Percentiles rank a stretch among this genome's conserved stretches.
These are phyloP conservation scores for Penicillium cataractarum DNA, from an alignment of 495 filamentous ascomycete genomes.

Conservation along the genomic window DNA sequence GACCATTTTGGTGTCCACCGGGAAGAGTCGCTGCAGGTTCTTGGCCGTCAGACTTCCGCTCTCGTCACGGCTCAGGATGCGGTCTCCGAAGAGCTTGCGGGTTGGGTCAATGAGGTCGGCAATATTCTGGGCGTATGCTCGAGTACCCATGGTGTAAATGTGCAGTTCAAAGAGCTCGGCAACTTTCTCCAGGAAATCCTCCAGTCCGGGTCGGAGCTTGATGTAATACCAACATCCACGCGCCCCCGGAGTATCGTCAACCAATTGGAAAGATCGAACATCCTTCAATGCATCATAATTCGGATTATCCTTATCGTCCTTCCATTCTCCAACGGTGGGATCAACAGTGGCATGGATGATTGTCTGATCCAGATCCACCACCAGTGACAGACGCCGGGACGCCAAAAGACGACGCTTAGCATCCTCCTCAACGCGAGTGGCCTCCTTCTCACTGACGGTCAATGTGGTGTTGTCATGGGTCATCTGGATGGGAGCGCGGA, in stretches of 20 bases:
- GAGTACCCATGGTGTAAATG: conserved; percentile 98
- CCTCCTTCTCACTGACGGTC: conserved; percentile 73
- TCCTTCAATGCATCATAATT: conserved; percentile 91
- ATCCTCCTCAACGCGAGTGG: conserved; percentile 79
- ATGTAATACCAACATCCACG: conserved; percentile 92
- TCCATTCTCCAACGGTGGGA: conserved; percentile 95
- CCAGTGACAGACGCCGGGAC: conserved; percentile 81
- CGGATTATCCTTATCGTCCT: conserved; percentile 80
- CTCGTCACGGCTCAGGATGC: conserved; percentile 94
- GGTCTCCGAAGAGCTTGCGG: conserved; percentile 85
- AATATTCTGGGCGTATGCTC: conserved; percentile 89
- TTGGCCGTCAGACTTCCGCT: conserved; percentile 91
- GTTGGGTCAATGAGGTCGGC: conserved; percentile 92
- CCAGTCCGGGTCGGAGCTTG: conserved; percentile 92
- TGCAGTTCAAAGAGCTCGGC: conserved; percentile 89
- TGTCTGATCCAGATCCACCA: conserved; percentile 97
- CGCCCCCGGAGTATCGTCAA: conserved; percentile 77
- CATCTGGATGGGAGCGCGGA: conserved; percentile 90
- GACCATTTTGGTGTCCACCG: conserved; percentile 97
- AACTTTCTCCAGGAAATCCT: conserved; percentile 78
- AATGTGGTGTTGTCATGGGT: conserved; percentile 85
- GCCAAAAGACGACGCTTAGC: conserved; percentile 80
- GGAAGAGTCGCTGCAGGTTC: conserved; percentile 88
- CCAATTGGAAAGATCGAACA: conserved; percentile 82
- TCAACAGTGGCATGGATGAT: conserved; percentile 99